A percentile compares a stretch with the other conserved stretches of the same genome.
Evolutionary conservation across 139 green algal genomes (phyloP).

Genomic region (Raphidocelis subcapitata): DNA sequence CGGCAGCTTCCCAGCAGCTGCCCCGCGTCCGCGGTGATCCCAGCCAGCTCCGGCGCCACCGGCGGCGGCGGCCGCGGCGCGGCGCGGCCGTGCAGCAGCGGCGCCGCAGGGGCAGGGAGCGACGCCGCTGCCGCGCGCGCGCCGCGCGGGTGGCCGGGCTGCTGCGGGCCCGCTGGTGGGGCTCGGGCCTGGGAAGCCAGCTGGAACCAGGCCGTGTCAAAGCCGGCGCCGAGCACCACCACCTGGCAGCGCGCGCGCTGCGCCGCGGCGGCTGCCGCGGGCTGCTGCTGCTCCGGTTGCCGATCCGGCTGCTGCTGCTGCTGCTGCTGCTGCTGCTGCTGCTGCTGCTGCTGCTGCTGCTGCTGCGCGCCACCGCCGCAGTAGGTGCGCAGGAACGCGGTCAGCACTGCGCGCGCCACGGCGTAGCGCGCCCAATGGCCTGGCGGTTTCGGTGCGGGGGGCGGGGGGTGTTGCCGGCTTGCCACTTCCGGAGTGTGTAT

Average conservation of each 20-base stretch:
- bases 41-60: not conserved
- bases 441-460: conserved; percentile 23
- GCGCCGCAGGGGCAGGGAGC: too few relatives aligned
- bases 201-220: conserved; percentile 86
- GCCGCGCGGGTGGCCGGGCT: not conserved
- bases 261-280: not conserved
- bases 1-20: not conserved
- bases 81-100: not conserved
- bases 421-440: conserved; percentile 79
- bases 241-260: conserved; percentile 52
- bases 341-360: not conserved
- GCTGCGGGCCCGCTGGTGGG: too few relatives aligned
- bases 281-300: conserved; percentile 1
- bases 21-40: not conserved
- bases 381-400: conserved; percentile 54
- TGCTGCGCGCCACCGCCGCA: not conserved
- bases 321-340: conserved; percentile 3
- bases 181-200: conserved; percentile 27
- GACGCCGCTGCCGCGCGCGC: not conserved
- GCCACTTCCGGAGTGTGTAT: too few relatives aligned
- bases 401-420: conserved; percentile 58
- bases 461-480: too few relatives aligned
- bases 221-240: conserved; percentile 81
- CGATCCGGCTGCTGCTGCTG: not conserved
- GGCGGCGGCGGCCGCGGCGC: not conserved